Conservation (phyloP, 257 asterid species). For the Paulownia fortunei region DNA sequence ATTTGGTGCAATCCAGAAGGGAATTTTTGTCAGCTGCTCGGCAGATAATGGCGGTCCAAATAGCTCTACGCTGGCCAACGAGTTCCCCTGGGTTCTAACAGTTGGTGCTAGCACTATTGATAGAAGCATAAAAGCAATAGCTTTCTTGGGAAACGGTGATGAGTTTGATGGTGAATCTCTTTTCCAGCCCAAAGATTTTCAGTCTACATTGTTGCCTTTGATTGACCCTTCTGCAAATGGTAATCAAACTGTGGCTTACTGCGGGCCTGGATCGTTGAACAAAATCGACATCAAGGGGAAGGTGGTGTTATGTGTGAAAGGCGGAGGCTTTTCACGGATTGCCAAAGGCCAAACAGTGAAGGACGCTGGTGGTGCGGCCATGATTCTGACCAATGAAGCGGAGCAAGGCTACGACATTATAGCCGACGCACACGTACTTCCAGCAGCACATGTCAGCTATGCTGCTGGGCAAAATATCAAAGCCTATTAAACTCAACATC, state of each 20-base stretch:
- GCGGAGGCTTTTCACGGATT: constrained; percentile 6
- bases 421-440: constrained; percentile 15
- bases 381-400: constrained; percentile 24
- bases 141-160: constrained; percentile 26
- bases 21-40: too few species aligned
- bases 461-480: constrained; percentile 27
- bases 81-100: constrained; percentile 45
- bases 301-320: constrained; percentile 27
- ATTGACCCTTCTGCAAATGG: constrained; percentile 28
- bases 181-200: constrained; percentile 28
- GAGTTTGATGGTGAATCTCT: constrained; percentile 34
- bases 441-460: constrained; percentile 33
- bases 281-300: constrained; percentile 23
- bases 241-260: not conserved
- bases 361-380: constrained; percentile 42
- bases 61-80: constrained; percentile 26
- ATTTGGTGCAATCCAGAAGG: too few species aligned
- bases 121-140: constrained; percentile 28
- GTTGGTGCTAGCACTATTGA: constrained; percentile 49
- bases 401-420: not conserved
- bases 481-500: constrained; percentile 30
- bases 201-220: constrained; percentile 18
- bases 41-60: too few species aligned
- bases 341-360: constrained; percentile 35
- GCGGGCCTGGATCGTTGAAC: constrained; percentile 27